These are phyloP conservation scores for Rhizopogon vesiculosus DNA, from an alignment of 768 basidiomycete genomes.

Conservation along the genomic window DNA sequence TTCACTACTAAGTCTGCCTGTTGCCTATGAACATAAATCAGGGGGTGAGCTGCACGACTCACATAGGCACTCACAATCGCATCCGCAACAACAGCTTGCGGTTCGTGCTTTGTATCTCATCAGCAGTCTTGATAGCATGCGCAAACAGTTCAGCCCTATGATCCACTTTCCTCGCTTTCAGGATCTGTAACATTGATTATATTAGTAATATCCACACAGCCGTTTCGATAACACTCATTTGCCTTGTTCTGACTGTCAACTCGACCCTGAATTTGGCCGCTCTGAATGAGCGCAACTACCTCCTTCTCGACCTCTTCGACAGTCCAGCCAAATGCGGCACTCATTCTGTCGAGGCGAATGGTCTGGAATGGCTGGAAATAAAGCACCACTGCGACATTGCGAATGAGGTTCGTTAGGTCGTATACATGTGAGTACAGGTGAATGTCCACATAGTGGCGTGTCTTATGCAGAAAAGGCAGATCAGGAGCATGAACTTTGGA, in stretches of 20 bases:
- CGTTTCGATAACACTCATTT: not conserved
- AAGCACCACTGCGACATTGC: slow-evolving; percentile 72
- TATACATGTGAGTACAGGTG: slow-evolving; percentile 68
- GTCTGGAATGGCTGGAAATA: slow-evolving; percentile 91
- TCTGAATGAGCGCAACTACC: slow-evolving; percentile 74
- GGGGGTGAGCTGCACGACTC: not conserved
- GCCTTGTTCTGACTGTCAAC: slow-evolving; percentile 92
- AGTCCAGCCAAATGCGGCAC: slow-evolving; percentile 78
- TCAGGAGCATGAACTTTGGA: not conserved
- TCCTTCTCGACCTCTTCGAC: slow-evolving; percentile 66
- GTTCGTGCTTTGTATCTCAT: slow-evolving; percentile 68
- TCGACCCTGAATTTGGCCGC: slow-evolving; percentile 72
- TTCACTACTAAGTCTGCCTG: slow-evolving; percentile 78
- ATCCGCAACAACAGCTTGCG: slow-evolving; percentile 78
- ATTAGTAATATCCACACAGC: not conserved
- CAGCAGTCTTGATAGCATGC: slow-evolving; percentile 68
- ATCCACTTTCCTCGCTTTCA: slow-evolving; percentile 77
- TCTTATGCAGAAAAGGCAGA: slow-evolving; percentile 34
- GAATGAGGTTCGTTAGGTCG: slow-evolving; percentile 64
- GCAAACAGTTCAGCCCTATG: slow-evolving; percentile 74
- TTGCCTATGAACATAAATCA: slow-evolving; percentile 42
- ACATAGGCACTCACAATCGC: slow-evolving; percentile 56
- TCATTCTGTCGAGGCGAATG: slow-evolving; percentile 82
- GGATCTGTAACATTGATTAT: slow-evolving; percentile 42
- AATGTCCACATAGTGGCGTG: slow-evolving; percentile 72